Percentiles rank a stretch among this genome's conserved stretches.
phyloP scores from a whole-genome alignment of 306 rosid genomes.

The Citrullus mucosospermus region DNA sequence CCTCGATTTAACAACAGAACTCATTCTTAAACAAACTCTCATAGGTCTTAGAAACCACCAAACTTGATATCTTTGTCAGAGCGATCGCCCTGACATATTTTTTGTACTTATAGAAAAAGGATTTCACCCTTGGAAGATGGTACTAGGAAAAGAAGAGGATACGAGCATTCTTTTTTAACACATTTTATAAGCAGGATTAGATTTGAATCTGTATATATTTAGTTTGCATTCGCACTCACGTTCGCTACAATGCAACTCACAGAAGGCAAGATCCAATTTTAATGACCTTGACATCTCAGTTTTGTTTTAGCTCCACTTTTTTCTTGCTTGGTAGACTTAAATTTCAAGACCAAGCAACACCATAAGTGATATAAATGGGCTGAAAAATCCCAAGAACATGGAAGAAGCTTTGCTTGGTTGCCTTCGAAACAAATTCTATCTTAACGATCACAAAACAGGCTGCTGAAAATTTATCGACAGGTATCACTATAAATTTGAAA shows the following conservation, averaged over 20 bases:
- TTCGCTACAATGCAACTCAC: background rate
- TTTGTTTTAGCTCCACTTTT: background rate
- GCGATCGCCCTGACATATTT: background rate
- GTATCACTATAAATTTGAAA: background rate
- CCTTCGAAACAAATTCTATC: background rate
- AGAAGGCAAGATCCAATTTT: constrained; percentile 1
- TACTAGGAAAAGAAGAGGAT: background rate
- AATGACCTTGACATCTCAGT: background rate
- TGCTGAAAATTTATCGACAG: background rate
- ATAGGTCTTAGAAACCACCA: background rate
- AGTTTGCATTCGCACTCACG: background rate
- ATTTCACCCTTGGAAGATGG: background rate
- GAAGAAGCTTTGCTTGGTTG: background rate
- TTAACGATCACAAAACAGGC: background rate
- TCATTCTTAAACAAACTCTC: background rate
- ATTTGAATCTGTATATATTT: constrained; percentile 6
- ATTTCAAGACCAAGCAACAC: background rate
- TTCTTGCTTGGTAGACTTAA: background rate
- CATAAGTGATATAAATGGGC: background rate
- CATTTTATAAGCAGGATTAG: background rate
- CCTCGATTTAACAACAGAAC: background rate
- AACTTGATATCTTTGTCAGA: background rate
- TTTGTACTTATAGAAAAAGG: background rate
- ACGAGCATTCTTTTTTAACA: background rate
- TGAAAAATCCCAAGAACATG: background rate